phyloP scores from a whole-genome alignment of 768 basidiomycete species.

The Suillus variegatus region DNA sequence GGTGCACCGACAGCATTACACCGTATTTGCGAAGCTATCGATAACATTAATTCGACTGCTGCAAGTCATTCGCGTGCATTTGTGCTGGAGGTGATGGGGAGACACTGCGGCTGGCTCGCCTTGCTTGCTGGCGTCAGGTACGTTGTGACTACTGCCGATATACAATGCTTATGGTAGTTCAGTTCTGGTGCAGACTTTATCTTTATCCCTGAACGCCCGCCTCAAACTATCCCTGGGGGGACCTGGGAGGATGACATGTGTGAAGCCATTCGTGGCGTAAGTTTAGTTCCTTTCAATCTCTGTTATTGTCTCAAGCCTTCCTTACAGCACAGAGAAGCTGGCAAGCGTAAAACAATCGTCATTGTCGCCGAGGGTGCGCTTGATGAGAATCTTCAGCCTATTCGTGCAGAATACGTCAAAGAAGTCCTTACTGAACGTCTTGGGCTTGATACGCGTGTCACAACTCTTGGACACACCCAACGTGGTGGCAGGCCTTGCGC shows the following conservation, averaged over 20 bases:
- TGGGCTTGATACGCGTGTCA: slow-evolving; percentile 93
- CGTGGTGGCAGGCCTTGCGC: slow-evolving; percentile 94
- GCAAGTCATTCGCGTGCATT: slow-evolving; percentile 96
- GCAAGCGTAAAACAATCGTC: slow-evolving; percentile 98
- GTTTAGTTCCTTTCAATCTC: slow-evolving; percentile 24
- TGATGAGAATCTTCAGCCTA: slow-evolving; percentile 87
- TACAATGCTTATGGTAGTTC: slow-evolving; percentile 14
- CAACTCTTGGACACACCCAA: slow-evolving; percentile 95
- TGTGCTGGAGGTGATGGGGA: slow-evolving; percentile 99
- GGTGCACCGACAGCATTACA: slow-evolving; percentile 95
- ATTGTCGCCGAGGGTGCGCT: slow-evolving; percentile 97
- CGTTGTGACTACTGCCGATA: slow-evolving; percentile 21
- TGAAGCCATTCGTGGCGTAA: slow-evolving; percentile 72
- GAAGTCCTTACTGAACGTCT: slow-evolving; percentile 83
- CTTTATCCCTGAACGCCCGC: slow-evolving; percentile 95
- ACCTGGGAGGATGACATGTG: slow-evolving; percentile 94
- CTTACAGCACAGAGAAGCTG: slow-evolving; percentile 79
- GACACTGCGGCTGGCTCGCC: slow-evolving; percentile 99
- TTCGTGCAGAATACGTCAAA: slow-evolving; percentile 89
- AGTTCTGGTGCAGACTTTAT: slow-evolving; percentile 95
- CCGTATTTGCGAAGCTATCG: slow-evolving; percentile 96
- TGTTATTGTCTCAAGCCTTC: neutral
- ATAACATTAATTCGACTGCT: slow-evolving; percentile 97
- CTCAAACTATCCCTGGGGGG: slow-evolving; percentile 50
- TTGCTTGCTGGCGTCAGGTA: slow-evolving; percentile 90